Conservation (phyloP, 257 asterid genomes). For the Echites panduratus region DNA sequence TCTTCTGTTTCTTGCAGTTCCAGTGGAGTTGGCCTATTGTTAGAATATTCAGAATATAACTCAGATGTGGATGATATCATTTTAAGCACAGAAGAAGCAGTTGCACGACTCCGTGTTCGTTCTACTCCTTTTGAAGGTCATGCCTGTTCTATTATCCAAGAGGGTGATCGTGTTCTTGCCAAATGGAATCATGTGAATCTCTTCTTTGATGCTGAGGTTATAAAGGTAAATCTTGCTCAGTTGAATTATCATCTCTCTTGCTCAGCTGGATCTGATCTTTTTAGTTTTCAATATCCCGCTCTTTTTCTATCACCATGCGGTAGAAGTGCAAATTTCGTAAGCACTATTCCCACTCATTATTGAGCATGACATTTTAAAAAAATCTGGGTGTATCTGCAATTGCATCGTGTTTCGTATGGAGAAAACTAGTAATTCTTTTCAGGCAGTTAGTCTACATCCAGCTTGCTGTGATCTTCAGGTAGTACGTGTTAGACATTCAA, state of each 20-base stretch:
- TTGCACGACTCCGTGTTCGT: conserved; percentile 41
- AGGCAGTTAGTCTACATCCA: not conserved
- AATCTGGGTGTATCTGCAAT: not conserved
- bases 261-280: not conserved
- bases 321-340: not conserved
- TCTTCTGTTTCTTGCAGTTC: conserved; percentile 32
- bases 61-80: conserved; percentile 24
- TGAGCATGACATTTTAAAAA: not conserved
- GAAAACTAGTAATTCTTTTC: not conserved
- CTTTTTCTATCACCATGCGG: not conserved
- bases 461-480: conserved; percentile 29
- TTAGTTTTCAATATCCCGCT: not conserved
- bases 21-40: conserved; percentile 31
- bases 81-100: conserved; percentile 35
- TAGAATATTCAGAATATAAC: conserved; percentile 26
- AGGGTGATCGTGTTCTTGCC: conserved; percentile 21
- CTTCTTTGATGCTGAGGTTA: conserved; percentile 26
- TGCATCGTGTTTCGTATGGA: not conserved
- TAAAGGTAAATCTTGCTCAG: conserved; percentile 10
- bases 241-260: not conserved
- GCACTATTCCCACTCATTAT: not conserved
- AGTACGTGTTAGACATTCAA: conserved; percentile 43
- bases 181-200: conserved; percentile 7
- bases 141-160: conserved; percentile 36
- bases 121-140: conserved; percentile 50